phyloP scores from a whole-genome alignment of 2,329 filamentous ascomycete species.

The Apiospora sp. region DNA sequence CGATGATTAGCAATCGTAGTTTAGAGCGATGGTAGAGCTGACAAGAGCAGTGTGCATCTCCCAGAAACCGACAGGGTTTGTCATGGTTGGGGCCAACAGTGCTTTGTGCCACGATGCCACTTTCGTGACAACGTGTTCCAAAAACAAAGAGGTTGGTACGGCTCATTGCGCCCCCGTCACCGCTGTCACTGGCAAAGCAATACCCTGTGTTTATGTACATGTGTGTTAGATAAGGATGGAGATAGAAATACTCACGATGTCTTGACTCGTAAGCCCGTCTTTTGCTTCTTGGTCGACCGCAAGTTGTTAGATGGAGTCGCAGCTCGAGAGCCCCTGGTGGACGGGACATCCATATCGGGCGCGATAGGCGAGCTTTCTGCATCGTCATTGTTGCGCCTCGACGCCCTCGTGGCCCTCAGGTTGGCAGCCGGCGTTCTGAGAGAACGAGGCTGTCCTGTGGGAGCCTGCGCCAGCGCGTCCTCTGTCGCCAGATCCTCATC shows the following conservation, averaged over 20 bases:
- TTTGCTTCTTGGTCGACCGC: slow-evolving; percentile 65
- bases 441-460: slow-evolving; percentile 36
- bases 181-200: slow-evolving; percentile 34
- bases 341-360: slow-evolving; percentile 54
- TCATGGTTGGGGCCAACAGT: not conserved
- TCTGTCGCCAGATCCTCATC: slow-evolving; percentile 32
- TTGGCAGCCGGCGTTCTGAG: slow-evolving; percentile 40
- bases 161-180: slow-evolving; percentile 31
- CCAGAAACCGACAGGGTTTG: not conserved
- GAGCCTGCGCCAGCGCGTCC: slow-evolving; percentile 35
- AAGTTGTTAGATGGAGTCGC: slow-evolving; percentile 62
- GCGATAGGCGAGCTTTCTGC: slow-evolving; percentile 62
- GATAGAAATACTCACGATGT: slow-evolving; percentile 66
- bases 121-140: slow-evolving; percentile 36
- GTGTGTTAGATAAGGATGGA: slow-evolving; percentile 24
- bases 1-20: not conserved
- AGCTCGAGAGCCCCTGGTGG: slow-evolving; percentile 63
- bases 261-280: slow-evolving; percentile 71
- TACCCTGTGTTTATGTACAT: slow-evolving; percentile 17
- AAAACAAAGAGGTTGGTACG: slow-evolving; percentile 34
- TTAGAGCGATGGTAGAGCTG: not conserved
- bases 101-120: slow-evolving; percentile 44
- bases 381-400: slow-evolving; percentile 64
- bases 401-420: slow-evolving; percentile 42
- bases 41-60: not conserved